phyloP scores from a whole-genome alignment of 2,329 filamentous ascomycete genomes.

The Aspergillus glaucus region DNA sequence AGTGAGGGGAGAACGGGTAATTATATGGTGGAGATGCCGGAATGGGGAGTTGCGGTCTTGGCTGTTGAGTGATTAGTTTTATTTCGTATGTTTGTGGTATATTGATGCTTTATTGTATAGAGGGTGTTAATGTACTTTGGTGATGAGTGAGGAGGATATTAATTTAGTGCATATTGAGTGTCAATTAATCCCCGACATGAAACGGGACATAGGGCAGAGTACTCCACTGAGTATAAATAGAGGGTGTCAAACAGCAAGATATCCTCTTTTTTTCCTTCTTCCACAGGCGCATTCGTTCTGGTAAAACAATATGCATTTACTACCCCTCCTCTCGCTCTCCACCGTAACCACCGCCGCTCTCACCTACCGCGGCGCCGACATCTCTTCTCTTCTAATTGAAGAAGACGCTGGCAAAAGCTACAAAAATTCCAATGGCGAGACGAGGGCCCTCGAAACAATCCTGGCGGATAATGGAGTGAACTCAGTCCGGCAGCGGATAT shows the following conservation, averaged over 20 bases:
- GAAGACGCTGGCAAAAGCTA: conserved; percentile 58
- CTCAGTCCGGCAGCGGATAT: conserved; percentile 63
- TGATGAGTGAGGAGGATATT: too few species aligned
- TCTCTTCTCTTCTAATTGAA: conserved; percentile 61
- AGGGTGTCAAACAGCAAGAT: too few species aligned
- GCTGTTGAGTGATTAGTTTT: conserved; percentile 3
- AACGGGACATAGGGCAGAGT: too few species aligned
- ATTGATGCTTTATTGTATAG: too few species aligned
- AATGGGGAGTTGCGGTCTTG: conserved; percentile 22
- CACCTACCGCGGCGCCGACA: conserved; percentile 62
- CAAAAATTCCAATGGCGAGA: conserved; percentile 49
- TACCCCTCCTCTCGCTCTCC: conserved; percentile 12
- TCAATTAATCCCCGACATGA: too few species aligned
- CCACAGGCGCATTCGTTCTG: too few species aligned
- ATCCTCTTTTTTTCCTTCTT: too few species aligned
- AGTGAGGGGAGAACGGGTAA: conserved; percentile 4
- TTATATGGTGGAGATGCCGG: conserved; percentile 17
- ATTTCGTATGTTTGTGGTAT: too few species aligned
- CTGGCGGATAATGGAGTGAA: conserved; percentile 59
- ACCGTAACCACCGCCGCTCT: conserved; percentile 40
- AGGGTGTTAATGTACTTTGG: too few species aligned
- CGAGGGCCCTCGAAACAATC: conserved; percentile 57
- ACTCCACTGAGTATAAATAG: too few species aligned
- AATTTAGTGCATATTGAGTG: too few species aligned
- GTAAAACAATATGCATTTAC: conserved; percentile 3